Conservation (phyloP, 371 early-diverging fungal species). For the Saksenaea vasiformis region DNA sequence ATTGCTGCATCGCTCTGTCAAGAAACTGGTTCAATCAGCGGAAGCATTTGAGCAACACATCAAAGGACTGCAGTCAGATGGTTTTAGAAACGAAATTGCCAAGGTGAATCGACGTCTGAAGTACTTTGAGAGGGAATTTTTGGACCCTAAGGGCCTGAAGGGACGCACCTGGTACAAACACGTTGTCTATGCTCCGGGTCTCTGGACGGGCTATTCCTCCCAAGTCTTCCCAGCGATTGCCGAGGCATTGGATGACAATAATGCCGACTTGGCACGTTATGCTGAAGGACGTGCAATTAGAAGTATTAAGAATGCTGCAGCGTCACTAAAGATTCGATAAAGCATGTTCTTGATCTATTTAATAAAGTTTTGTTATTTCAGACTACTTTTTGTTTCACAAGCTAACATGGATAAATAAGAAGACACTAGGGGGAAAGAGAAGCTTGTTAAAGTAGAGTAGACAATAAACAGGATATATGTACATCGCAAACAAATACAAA, state of each 20-base stretch:
- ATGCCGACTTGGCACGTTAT: slow-evolving; percentile 22
- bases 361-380: background rate
- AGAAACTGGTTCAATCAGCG: slow-evolving; percentile 12
- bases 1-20: slow-evolving; percentile 8
- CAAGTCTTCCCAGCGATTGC: slow-evolving; percentile 55
- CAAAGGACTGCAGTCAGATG: slow-evolving; percentile 2
- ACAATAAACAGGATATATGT: background rate
- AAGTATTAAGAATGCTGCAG: background rate
- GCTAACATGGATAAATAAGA: too few relatives aligned
- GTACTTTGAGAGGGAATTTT: slow-evolving; percentile 55
- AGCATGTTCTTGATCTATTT: background rate
- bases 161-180: slow-evolving; percentile 69
- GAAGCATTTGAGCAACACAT: slow-evolving; percentile 14
- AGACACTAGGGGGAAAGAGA: too few relatives aligned
- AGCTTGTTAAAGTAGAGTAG: too few relatives aligned
- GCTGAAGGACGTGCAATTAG: slow-evolving; percentile 32
- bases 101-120: slow-evolving; percentile 43
- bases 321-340: background rate
- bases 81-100: slow-evolving; percentile 1
- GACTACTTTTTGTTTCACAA: too few relatives aligned
- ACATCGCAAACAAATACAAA: background rate
- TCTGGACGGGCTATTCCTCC: slow-evolving; percentile 53
- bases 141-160: slow-evolving; percentile 55
- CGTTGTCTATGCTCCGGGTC: slow-evolving; percentile 57
- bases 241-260: slow-evolving; percentile 45